Base-by-base conservation (phyloP, 306 rosid species). In the Gynostemma pentaphyllum region DNA sequence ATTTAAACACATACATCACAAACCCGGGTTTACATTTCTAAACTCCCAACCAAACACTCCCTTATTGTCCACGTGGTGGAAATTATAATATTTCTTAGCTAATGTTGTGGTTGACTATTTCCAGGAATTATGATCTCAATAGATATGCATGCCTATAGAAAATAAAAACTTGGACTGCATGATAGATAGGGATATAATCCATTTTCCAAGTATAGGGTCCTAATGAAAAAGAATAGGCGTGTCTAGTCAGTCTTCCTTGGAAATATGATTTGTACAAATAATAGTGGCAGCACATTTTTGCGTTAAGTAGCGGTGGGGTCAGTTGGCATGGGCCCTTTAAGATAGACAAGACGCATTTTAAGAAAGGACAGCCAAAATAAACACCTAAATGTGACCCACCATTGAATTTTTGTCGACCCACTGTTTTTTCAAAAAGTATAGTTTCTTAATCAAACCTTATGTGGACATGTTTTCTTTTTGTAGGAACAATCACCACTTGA, bases 331-430 rank as follows among this genome's bases (percentile, higher is more conserved):
- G 69, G 75, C 68, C 67, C 76, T 64, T 36, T 34, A 41, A 61
- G 75, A 85, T 74, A 81, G 81, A 64, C 72, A 37, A 64, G 62
- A 74, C 68, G 68, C 64, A 55, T 56, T 65, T 72, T 62, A 62
- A 52, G 66, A 83, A 78, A 73, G 59, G 83, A 73, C 79, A 74
- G 69, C 67, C 73, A 59, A 41, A n/a, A 68, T 63, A 41, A 66
- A 62, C 74, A 79, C 76, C 71, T 68, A 55, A 23, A 54, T 41
- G 70, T 75, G 92, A 73, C 77, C 95, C 91, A 81, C 81, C 73
- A 80, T 80, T 82, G 84, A 80, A 89, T 83, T 78, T 72, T 89
- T 86, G 95, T 86, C 91, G 68, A 74, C 69, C 40, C 66, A 28
- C 71, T 71, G 81, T 67, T 46, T 71, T 72, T 49, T 21, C n/a